Evolutionary conservation across 2,329 filamentous ascomycete genomes (phyloP).

Genomic region (Pseudodiploospora longispora): DNA sequence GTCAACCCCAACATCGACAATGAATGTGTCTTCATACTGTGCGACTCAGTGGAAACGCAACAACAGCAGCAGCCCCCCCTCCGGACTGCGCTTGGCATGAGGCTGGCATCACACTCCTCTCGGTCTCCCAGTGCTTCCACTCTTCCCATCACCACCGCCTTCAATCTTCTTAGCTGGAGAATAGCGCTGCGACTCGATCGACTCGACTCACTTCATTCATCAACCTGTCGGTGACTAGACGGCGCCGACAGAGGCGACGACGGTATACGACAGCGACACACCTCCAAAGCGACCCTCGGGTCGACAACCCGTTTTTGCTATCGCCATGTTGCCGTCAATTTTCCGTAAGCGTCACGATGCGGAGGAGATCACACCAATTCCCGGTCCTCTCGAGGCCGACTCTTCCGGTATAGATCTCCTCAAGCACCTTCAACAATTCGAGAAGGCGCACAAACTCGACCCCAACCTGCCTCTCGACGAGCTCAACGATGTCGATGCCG

Average conservation of each 20-base stretch:
- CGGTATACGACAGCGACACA: constrained; percentile 1
- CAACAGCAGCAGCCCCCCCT: no score
- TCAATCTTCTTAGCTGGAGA: constrained; percentile 1
- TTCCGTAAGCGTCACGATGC: constrained; percentile 39
- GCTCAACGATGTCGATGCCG: constrained; percentile 51
- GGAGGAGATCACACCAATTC: constrained; percentile 36
- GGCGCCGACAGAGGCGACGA: constrained; percentile 1
- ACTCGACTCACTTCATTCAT: constrained; percentile 5
- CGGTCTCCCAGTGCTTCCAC: background rate
- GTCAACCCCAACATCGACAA: background rate
- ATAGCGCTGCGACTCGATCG: constrained; percentile 4
- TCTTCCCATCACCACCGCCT: constrained; percentile 1
- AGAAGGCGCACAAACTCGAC: constrained; percentile 54
- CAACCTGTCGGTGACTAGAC: constrained; percentile 7
- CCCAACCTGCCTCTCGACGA: constrained; percentile 58
- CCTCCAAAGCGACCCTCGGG: background rate
- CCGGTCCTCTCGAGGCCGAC: constrained; percentile 31
- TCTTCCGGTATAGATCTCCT: constrained; percentile 33
- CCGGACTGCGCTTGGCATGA: no score
- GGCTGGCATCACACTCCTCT: background rate
- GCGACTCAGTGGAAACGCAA: no score
- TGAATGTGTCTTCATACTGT: no score
- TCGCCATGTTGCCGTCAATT: constrained; percentile 26
- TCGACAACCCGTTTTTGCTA: background rate
- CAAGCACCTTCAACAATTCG: constrained; percentile 45